phyloP scores from a whole-genome alignment of 2,329 filamentous ascomycete species.

The Fusarium penzigii region DNA sequence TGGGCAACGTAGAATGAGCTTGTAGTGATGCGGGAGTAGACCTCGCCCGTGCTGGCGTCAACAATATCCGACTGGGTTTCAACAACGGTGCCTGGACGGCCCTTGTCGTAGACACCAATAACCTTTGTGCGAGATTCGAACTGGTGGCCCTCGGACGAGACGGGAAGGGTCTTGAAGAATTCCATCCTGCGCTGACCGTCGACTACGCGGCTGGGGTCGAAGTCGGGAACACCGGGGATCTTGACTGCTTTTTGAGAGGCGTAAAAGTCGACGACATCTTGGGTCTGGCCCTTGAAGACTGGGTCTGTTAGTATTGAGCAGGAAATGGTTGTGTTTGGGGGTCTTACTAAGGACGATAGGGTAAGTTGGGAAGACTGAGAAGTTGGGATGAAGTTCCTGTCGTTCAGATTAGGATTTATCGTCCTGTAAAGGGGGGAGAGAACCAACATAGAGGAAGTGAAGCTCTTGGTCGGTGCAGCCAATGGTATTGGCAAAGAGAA shows the following conservation, averaged over 20 bases:
- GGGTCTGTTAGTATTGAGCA: constrained; percentile 9
- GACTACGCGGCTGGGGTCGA: constrained; percentile 73
- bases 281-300: constrained; percentile 75
- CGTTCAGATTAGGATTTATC: constrained; percentile 6
- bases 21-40: constrained; percentile 69
- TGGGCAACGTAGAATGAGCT: constrained; percentile 81
- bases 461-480: constrained; percentile 84
- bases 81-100: constrained; percentile 77
- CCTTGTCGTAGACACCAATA: constrained; percentile 87
- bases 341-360: constrained; percentile 72
- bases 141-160: constrained; percentile 67
- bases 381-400: constrained; percentile 84
- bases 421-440: neutral
- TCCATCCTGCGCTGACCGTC: constrained; percentile 82
- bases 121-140: constrained; percentile 80
- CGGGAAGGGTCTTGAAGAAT: constrained; percentile 74
- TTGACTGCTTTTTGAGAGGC: constrained; percentile 63
- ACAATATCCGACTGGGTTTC: constrained; percentile 79
- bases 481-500: constrained; percentile 90
- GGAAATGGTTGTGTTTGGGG: neutral
- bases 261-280: constrained; percentile 86
- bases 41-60: constrained; percentile 66
- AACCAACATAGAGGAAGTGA: constrained; percentile 82
- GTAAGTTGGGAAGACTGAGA: constrained; percentile 88
- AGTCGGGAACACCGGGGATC: constrained; percentile 75